Base-by-base conservation (phyloP, 768 basidiomycete species). In the Leccinellum rugosiceps region DNA sequence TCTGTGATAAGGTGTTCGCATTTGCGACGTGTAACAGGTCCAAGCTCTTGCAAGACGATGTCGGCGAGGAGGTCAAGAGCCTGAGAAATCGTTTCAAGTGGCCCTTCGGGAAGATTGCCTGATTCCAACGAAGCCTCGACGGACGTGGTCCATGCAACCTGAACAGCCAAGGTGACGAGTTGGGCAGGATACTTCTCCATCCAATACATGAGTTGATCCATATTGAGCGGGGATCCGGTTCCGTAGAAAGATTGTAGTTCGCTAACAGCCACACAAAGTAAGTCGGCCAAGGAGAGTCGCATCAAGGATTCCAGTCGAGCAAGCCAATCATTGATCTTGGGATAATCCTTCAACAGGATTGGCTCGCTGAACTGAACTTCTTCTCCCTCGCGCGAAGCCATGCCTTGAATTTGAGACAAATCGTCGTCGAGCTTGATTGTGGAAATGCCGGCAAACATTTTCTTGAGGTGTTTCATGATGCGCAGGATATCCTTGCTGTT, bases 311-410 rank as follows among this genome's bases (percentile, higher is more conserved):
- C 97, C 53, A 98, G 81, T 63, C 86, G 87, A 43, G 89, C 88
- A 45, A 99, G 81, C 97, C 97, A 99, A 67, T 99, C 97, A 69
- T 99, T 99, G 78, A 99, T 98, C 76, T 94, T 95, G 4, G 95
- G 92, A 71, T 83, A 96, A 63, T 98, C 92, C 70, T 96, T 94
- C 62, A 98, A 79, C 11, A 88, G 68, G 64, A 99, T 90, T 1
- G 93, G 88, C 30, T 84, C 81, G 46, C 84, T 81, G 76, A 98
- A 98, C 8, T 71, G 75, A 15, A 99, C 90, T 68, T 94, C 89
- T 73, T 99, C 97, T 43, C 96, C 97, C 70, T 99, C 97, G 57
- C 93, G 81, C 1, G 97, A 98, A 13, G 92, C 85, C 87, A 98
- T 96, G 52, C 92, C 94, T 61, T 87, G 86, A 56, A 98, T 95